Percentiles rank a stretch among this genome's conserved stretches.
phyloP scores from a whole-genome alignment of 768 basidiomycete species.

The Flagelloscypha sp. region DNA sequence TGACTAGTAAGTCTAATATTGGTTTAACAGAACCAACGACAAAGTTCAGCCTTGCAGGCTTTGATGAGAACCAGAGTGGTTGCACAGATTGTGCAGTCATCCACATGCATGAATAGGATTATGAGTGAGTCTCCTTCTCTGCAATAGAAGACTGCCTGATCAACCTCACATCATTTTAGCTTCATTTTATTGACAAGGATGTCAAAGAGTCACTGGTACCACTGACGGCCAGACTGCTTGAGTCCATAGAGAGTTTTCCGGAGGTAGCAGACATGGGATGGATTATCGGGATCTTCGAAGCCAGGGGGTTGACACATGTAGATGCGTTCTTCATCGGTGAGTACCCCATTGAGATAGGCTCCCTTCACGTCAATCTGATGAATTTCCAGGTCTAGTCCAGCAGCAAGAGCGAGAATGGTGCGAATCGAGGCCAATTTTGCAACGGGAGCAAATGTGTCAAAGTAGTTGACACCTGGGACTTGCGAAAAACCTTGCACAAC shows the following conservation, averaged over 20 bases:
- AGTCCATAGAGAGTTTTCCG: constrained; percentile 19
- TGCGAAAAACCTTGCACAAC: constrained; percentile 35
- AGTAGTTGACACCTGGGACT: constrained; percentile 29
- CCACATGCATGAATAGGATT: constrained; percentile 9
- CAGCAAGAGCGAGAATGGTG: constrained; percentile 24
- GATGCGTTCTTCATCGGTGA: constrained; percentile 23
- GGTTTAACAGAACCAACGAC: too few species aligned
- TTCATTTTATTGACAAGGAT: background rate
- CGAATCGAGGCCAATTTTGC: constrained; percentile 18
- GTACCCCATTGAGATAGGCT: constrained; percentile 21
- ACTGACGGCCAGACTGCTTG: constrained; percentile 16
- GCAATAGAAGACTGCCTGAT: constrained; percentile 18
- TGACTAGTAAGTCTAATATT: too few species aligned
- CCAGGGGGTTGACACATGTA: constrained; percentile 36
- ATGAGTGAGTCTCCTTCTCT: constrained; percentile 4
- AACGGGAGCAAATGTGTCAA: constrained; percentile 24
- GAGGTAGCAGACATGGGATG: constrained; percentile 14
- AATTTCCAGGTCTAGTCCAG: constrained; percentile 21
- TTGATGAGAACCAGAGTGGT: constrained; percentile 1
- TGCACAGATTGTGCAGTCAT: constrained; percentile 12
- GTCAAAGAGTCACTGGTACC: constrained; percentile 9
- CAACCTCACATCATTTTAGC: background rate
- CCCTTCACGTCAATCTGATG: constrained; percentile 33
- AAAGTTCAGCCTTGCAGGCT: constrained; percentile 10
- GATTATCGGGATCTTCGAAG: constrained; percentile 8